Base-by-base conservation (phyloP, 2,329 filamentous ascomycete species). In the Graphium sp. region DNA sequence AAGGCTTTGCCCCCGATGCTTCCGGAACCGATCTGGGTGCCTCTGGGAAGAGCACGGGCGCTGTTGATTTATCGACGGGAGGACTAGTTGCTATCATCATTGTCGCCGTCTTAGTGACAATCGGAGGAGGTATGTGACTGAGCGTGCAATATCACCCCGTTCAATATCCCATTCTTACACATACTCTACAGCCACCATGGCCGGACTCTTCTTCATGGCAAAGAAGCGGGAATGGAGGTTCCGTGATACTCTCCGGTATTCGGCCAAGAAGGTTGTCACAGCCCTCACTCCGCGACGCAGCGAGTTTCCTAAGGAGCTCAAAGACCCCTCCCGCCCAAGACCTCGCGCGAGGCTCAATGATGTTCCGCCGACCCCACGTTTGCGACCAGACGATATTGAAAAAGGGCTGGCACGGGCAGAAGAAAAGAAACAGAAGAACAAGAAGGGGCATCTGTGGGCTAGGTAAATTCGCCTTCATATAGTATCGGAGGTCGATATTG, bases 151-250 rank as follows among this genome's bases (percentile, higher is more conserved):
- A 24, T 19, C 13, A 14, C n/a, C 13, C 18, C 10, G 12, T 12
- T 7, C 18, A n/a, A 23, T 28, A 3, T 26, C 13, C 4, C 18
- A 18, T 14, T 22, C 6, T 8, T 28, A 11, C 15, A 21, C 24
- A n/a, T 10, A 18, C 14, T 40, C 34, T 26, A 22, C 38, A 78
- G 77, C 74, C 36, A 61, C 60, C 14, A 74, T 66, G 19, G 67
- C 72, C 3, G 54, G 70, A 3, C 66, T 89, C 17, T 91, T 79
- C 55, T 82, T 75, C 48, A 48, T 87, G 21, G 78, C 82, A 31
- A 89, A 89, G 60, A 84, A 82, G 55, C 70, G 74, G 26, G 79
- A 85, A 49, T 89, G 82, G 82, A 78, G 74, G 38, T 59, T 89
- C 39, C 69, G 74, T 33, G 70, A 80, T 45, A 77, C 63, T 18